Base-by-base conservation (phyloP, 1,284 basidiomycete genomes). In the Grifola frondosa region DNA sequence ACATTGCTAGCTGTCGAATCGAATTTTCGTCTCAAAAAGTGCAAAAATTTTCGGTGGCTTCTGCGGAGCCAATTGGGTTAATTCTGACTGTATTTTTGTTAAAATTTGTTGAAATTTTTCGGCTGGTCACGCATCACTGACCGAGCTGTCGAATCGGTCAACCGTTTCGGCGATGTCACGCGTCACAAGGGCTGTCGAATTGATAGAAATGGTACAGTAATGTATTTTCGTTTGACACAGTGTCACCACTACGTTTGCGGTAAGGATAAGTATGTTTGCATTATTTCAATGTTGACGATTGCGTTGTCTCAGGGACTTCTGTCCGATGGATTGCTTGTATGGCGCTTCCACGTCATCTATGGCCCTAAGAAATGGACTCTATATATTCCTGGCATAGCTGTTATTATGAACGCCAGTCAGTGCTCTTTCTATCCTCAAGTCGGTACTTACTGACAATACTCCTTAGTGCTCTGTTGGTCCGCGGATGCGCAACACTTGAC, bases 321-420 rank as follows among this genome's bases (percentile, higher is more conserved):
- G 13, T 60, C 54, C 6, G 58, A 60, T 42, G 53, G 56, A 24
- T 49, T 55, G 17, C 26, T 60, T 10, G 58, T 48, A 9, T 58
- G 58, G 58, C 49, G 56, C 5, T 60, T 58, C 42, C 55, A 57
- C 36, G 38, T 57, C 25, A 35, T 60, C 19, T 60, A 49, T 32
- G 44, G 37, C 2, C 43, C 34, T 23, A 23, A 40, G 21, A 51
- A 35, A 11, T 52, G 53, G 51, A 51, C 58, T 0, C 34, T 58
- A 9, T 60, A 55, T 24, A 20, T 58, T 11, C 57, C 58, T 17
- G 33, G 40, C 3, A 34, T 34, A 6, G 42, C 49, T 6, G 42
- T 58, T 6, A 29, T 52, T 30, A 29, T 54, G 21, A 60, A 49
- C 21, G 48, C 50, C 7, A 26, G 52, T 54, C 32, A 20, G 54